Evolutionary conservation across 106 monocot species (phyloP), one percentile per base, ranked within the genome.

Genomic region (Apostasia ramifera): DNA sequence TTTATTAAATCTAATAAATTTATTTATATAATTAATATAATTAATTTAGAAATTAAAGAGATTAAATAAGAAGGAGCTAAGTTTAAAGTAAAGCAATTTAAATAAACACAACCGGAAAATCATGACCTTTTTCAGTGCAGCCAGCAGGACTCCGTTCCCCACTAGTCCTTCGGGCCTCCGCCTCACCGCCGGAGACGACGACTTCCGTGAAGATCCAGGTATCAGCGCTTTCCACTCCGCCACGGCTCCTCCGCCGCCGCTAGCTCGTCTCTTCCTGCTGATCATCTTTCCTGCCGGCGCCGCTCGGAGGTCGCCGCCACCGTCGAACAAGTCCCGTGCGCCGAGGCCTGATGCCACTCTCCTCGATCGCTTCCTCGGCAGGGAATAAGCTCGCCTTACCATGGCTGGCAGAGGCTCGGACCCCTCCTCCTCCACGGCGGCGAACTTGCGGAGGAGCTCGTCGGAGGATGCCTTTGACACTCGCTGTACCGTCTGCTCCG

Each of bases 381-480:
- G 13, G 1, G 15, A 61, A 40, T 41, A 65, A 1, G 37, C 53
- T 42, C 10, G 46, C 52, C 9, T 59, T 55, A 1, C 52, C 40
- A 61, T 40, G 13, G 71, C 8, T 53, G 39, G 66, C 66, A 40
- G 70, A 55, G 48, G 43, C 53, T 59, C 26, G 1, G 75, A 50
- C 9, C 55, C 41, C 15, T 46, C 40, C 37, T 76, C 58, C 9
- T 85, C 85, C 2, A 80, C 67, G 53, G 83, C 89, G 6, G 93
- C 86, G 60, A 93, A 89, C 77, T 93, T 93, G 82, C 72, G 75
- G 58, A 93, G 86, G 66, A 93, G 86, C 79, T 86, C 68, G 59
- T 89, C 86, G n/a, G 93, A 93, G 12, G 89, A 89, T 8, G 88
- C 77, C 79, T 84, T 93, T 47, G 83, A 55, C 10, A 93, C 86